These are phyloP conservation scores for Eucalyptus brandiana DNA, from an alignment of 345 rosid species.

Conservation along the genomic window DNA sequence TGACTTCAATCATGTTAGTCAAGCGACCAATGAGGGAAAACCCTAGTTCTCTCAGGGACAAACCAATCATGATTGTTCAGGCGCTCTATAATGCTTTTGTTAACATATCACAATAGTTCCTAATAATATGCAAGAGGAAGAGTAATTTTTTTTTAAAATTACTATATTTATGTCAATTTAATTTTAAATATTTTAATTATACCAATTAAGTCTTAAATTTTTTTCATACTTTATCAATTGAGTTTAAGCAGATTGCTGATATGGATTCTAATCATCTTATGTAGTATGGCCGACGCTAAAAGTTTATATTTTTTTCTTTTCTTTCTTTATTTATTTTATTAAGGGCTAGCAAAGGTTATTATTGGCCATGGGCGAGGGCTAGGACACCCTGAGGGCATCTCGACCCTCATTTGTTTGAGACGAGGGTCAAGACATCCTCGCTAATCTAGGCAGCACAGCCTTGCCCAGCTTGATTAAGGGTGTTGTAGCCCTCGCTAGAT, in stretches of 20 bases:
- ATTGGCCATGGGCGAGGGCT: neutral
- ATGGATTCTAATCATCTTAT: rapidly evolving
- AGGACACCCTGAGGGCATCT: too few relatives aligned
- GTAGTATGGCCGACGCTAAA: rapidly evolving
- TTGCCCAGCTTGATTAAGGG: neutral
- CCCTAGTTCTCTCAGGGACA: neutral
- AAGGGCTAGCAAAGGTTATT: neutral
- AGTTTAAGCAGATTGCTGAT: rapidly evolving
- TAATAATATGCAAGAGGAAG: neutral
- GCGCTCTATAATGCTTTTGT: neutral
- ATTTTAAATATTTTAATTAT: too few relatives aligned
- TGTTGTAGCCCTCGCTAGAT: too few relatives aligned
- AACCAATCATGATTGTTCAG: neutral
- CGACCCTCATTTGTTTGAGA: too few relatives aligned
- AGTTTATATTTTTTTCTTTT: too few relatives aligned
- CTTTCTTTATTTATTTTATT: too few relatives aligned
- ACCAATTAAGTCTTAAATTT: too few relatives aligned
- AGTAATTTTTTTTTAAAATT: too few relatives aligned
- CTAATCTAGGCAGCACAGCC: neutral
- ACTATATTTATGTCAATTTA: too few relatives aligned
- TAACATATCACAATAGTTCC: neutral
- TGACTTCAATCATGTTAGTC: neutral
- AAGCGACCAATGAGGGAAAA: neutral
- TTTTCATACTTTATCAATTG: too few relatives aligned
- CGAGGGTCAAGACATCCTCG: too few relatives aligned